Evolutionary conservation across 2,329 filamentous ascomycete genomes (phyloP).

Genomic region (Fusarium incarnatum): DNA sequence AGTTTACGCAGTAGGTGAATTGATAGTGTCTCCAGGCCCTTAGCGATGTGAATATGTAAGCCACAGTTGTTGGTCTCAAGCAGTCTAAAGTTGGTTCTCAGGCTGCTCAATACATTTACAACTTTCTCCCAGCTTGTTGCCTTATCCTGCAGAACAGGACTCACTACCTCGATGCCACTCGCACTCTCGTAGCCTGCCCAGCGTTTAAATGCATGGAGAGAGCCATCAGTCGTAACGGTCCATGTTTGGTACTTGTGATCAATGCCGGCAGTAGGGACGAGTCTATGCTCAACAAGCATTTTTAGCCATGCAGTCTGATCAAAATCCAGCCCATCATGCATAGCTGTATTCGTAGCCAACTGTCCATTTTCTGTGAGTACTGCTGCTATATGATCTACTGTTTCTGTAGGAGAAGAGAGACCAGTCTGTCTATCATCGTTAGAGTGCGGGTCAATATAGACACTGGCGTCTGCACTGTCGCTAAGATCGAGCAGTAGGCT

Average conservation of each 20-base stretch:
- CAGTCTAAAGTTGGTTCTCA: conserved; percentile 29
- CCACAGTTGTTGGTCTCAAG: conserved; percentile 14
- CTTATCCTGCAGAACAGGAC: conserved; percentile 24
- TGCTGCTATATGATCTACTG: neutral
- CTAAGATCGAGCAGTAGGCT: neutral
- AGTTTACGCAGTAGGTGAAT: conserved; percentile 26
- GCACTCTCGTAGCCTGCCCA: conserved; percentile 27
- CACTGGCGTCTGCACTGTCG: neutral
- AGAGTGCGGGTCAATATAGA: conserved; percentile 3
- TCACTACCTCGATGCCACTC: conserved; percentile 25
- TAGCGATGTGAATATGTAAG: conserved; percentile 35
- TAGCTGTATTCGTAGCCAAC: neutral
- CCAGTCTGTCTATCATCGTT: conserved; percentile 15
- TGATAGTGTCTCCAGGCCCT: conserved; percentile 13
- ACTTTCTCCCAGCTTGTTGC: conserved; percentile 30
- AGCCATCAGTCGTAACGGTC: conserved; percentile 16
- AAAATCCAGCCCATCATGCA: neutral
- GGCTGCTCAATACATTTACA: conserved; percentile 25
- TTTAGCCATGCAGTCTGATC: neutral
- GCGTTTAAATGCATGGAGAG: neutral
- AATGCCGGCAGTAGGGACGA: neutral
- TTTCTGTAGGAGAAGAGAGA: neutral
- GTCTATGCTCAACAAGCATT: conserved; percentile 4
- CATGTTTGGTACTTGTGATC: conserved; percentile 24
- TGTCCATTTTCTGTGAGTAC: neutral